phyloP scores from a whole-genome alignment of 148 eudicot species.

The Rhododendron ferrugineum region DNA sequence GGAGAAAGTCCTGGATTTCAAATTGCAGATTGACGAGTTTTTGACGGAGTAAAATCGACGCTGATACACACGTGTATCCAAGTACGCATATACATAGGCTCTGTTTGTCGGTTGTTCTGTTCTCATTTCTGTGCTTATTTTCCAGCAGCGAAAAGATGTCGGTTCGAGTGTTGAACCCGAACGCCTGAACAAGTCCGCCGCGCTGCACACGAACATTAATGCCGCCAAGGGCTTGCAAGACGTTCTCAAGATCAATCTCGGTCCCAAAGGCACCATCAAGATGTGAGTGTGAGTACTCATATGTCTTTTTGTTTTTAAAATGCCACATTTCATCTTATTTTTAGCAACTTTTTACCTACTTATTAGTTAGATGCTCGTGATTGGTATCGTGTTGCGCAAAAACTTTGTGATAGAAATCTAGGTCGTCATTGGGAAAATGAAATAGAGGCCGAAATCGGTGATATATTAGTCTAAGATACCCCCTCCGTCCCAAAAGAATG shows the following conservation, averaged over 20 bases:
- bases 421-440: not conserved
- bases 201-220: slow-evolving; percentile 91
- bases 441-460: not conserved
- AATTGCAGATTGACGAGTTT: too few species aligned
- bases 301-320: not conserved
- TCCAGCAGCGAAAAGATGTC: slow-evolving; percentile 54
- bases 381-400: not conserved
- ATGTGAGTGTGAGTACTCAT: slow-evolving; percentile 32
- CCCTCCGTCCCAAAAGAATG: not conserved
- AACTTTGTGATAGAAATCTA: not conserved
- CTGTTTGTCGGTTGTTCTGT: not conserved
- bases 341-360: not conserved
- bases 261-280: slow-evolving; percentile 98
- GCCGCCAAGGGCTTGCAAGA: slow-evolving; percentile 93
- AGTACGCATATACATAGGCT: not conserved
- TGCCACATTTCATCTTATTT: not conserved
- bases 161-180: slow-evolving; percentile 64
- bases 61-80: not conserved
- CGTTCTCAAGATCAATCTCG: slow-evolving; percentile 89
- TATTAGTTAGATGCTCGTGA: not conserved
- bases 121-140: not conserved
- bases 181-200: slow-evolving; percentile 96
- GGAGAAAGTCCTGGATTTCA: too few species aligned
- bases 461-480: not conserved
- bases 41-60: too few species aligned